phyloP scores from a whole-genome alignment of 305 asterid species.

The Rubia peregrina region DNA sequence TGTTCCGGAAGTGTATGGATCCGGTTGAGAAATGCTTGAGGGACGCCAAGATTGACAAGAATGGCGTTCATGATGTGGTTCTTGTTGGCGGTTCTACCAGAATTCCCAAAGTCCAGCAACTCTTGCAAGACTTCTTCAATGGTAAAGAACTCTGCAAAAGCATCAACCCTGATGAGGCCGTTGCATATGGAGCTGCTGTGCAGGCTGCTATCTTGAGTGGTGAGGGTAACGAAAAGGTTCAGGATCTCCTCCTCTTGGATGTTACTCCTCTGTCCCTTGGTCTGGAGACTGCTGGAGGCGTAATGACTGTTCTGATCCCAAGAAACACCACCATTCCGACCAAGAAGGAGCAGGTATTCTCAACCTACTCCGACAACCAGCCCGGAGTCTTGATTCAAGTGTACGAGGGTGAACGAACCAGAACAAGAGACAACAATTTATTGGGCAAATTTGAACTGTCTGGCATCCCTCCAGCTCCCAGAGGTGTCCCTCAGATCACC shows the following conservation, averaged over 20 bases:
- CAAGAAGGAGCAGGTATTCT: slow-evolving; percentile 31
- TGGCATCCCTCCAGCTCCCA: slow-evolving; percentile 29
- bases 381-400: slow-evolving; percentile 34
- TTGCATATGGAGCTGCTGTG: slow-evolving; percentile 34
- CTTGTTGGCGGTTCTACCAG: slow-evolving; percentile 34
- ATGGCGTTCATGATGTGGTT: slow-evolving; percentile 29
- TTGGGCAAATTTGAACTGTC: slow-evolving; percentile 28
- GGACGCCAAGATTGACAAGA: slow-evolving; percentile 32
- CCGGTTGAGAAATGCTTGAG: slow-evolving; percentile 35
- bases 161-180: slow-evolving; percentile 32
- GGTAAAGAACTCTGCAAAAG: slow-evolving; percentile 37
- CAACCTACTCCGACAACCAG: slow-evolving; percentile 27
- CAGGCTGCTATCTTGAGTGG: slow-evolving; percentile 33
- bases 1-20: slow-evolving; percentile 33
- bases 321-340: slow-evolving; percentile 33
- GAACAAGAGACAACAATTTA: slow-evolving; percentile 28
- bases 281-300: slow-evolving; percentile 30
- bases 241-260: slow-evolving; percentile 27
- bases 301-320: slow-evolving; percentile 27
- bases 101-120: slow-evolving; percentile 30
- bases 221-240: slow-evolving; percentile 32
- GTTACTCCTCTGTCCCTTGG: slow-evolving; percentile 30
- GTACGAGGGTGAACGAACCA: slow-evolving; percentile 28
- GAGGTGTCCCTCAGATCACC: slow-evolving; percentile 29
- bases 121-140: slow-evolving; percentile 28